Evolutionary conservation across 1,284 basidiomycete species (phyloP), one percentile per base, ranked within the genome.

Genomic region (Acaromyces ingoldii): DNA sequence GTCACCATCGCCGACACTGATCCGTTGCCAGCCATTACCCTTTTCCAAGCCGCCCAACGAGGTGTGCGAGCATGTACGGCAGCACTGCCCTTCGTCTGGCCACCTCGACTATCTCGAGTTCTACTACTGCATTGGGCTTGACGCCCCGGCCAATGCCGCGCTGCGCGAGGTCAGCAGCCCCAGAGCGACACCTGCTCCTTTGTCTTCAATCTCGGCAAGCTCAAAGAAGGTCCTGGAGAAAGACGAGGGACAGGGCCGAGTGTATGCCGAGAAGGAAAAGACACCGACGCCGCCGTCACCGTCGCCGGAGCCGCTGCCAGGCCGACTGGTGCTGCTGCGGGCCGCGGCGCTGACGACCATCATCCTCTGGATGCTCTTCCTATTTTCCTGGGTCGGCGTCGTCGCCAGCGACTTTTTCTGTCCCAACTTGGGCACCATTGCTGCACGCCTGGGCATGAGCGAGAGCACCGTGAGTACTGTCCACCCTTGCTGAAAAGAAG

Each of bases 391-490:
- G 52, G 63, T 74, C 24, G 69, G 71, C 24, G 50, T 74, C 15
- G 67, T 73, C 6, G 71, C 71, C 1, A 66, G 67, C 50, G 71
- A 72, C 55, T 74, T 73, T 45, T 73, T 74, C 52, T 70, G 67
- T 49, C 71, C 72, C 9, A 73, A 73, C 39, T 60, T 74, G 43
- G 60, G 67, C 51, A 63, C 67, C 19, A 59, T 74, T n/a, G 65
- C 67, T 3, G 49, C 54, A 6, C 53, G 65, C 0, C 58, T 73
- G 15, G 69, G 67, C 6, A 51, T 74, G 50, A 70, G 62, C 42
- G 72, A 74, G 41, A 70, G 62, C 55, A 69, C 70, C 11, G 52
- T 47, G 49, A 47, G 43, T 46, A 9, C 6, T 2, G n/a, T 7
- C 21, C 3, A 10, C 9, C 10, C 21, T 7, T 24, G 21, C 7